phyloP scores from a whole-genome alignment of 164 flowering plant species.

The Cinnamomum micranthum region DNA sequence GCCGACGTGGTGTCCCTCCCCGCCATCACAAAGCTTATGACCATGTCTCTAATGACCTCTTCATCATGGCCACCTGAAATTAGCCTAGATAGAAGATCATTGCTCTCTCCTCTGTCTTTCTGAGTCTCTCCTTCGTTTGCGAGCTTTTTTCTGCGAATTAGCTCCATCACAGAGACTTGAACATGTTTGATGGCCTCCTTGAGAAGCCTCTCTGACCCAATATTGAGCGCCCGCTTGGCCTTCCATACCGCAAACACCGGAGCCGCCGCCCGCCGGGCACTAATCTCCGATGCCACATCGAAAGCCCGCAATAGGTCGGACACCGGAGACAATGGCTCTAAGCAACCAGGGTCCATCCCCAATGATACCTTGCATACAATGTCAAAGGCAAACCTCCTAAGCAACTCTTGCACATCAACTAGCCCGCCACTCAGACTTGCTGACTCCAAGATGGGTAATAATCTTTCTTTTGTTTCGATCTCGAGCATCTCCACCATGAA shows the following conservation, averaged over 20 bases:
- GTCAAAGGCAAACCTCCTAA: slow-evolving; percentile 63
- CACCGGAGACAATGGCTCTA: slow-evolving; percentile 31
- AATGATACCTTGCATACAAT: slow-evolving; percentile 55
- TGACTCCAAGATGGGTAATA: slow-evolving; percentile 50
- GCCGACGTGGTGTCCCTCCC: slow-evolving; percentile 89
- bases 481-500: slow-evolving; percentile 36
- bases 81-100: slow-evolving; percentile 50
- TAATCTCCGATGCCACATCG: slow-evolving; percentile 55
- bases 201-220: slow-evolving; percentile 62
- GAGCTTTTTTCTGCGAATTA: slow-evolving; percentile 27
- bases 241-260: slow-evolving; percentile 61
- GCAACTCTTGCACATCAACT: slow-evolving; percentile 50
- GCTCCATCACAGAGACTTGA: slow-evolving; percentile 39
- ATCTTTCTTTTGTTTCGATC: slow-evolving; percentile 40
- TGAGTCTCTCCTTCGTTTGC: neutral
- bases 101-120: neutral
- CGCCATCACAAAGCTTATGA: slow-evolving; percentile 80
- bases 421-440: slow-evolving; percentile 21
- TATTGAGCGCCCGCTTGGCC: slow-evolving; percentile 39
- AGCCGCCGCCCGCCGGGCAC: slow-evolving; percentile 54
- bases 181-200: slow-evolving; percentile 37
- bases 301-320: slow-evolving; percentile 46
- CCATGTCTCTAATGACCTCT: slow-evolving; percentile 61
- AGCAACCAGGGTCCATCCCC: slow-evolving; percentile 53
- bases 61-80: slow-evolving; percentile 46